These are phyloP conservation scores for Leishmania martiniquensis DNA, from an alignment of 208 protist species.

Conservation along the genomic window DNA sequence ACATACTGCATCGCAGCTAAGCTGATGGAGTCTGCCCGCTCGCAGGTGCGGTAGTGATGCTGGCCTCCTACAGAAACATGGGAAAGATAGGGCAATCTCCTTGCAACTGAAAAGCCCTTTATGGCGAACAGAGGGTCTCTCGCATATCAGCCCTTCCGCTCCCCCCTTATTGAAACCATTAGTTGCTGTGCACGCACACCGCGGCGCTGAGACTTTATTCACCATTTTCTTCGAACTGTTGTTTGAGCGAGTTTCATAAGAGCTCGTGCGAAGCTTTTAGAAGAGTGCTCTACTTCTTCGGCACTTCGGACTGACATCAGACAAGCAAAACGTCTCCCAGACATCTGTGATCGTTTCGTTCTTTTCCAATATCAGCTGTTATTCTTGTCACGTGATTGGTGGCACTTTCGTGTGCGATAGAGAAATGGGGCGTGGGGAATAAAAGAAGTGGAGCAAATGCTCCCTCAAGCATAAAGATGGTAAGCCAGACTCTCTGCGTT, in stretches of 20 bases:
- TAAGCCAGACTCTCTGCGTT: not conserved
- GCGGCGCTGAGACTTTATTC: not conserved
- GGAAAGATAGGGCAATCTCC: not conserved
- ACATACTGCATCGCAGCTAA: conserved; percentile 57
- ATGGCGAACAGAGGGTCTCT: not conserved
- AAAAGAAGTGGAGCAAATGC: not conserved
- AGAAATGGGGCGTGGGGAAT: not conserved
- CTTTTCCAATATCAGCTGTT: not conserved
- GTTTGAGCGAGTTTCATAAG: not conserved
- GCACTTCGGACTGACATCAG: not conserved
- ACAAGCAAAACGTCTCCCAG: not conserved
- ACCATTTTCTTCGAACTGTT: not conserved
- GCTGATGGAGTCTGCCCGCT: conserved; percentile 43
- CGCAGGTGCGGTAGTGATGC: not conserved
- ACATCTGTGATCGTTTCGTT: not conserved
- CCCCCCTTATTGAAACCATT: not conserved
- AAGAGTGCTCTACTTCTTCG: not conserved
- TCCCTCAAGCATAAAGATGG: not conserved
- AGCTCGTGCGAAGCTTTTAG: not conserved
- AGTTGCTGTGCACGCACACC: not conserved
- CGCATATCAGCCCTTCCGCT: not conserved
- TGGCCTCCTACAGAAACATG: not conserved
- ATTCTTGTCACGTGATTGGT: not conserved
- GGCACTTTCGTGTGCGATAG: not conserved
- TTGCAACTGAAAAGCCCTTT: not conserved